phyloP scores from a whole-genome alignment of 345 rosid species.

The Ceriops zippeliana region DNA sequence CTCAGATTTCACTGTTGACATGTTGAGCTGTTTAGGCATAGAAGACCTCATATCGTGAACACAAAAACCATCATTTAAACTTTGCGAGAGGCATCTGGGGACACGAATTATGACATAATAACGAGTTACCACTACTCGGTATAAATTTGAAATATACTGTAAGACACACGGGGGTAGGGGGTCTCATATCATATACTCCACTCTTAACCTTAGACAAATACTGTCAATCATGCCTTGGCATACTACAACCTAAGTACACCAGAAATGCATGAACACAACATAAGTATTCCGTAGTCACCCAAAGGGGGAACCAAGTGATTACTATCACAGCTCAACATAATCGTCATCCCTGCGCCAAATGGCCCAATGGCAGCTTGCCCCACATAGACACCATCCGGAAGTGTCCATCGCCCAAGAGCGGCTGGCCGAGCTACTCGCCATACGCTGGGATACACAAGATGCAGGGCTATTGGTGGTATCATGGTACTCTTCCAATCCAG shows the following conservation, averaged over 20 bases:
- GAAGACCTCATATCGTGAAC: too few relatives aligned
- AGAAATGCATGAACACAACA: background rate
- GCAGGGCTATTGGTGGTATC: background rate
- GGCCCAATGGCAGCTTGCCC: slow-evolving; percentile 2
- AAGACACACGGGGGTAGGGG: too few relatives aligned
- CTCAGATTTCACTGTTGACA: too few relatives aligned
- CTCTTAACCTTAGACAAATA: background rate
- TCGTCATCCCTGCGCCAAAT: slow-evolving; percentile 16
- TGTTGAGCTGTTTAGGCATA: too few relatives aligned
- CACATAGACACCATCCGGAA: background rate
- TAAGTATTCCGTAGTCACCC: slow-evolving; percentile 4
- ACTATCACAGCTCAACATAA: slow-evolving; percentile 21
- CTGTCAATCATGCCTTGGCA: background rate
- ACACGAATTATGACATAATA: too few relatives aligned
- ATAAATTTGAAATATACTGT: too few relatives aligned
- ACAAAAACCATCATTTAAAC: too few relatives aligned
- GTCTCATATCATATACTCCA: too few relatives aligned
- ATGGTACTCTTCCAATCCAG: background rate
- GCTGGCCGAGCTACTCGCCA: background rate
- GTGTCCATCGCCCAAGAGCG: background rate
- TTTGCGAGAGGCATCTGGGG: too few relatives aligned
- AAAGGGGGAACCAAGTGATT: slow-evolving; percentile 1
- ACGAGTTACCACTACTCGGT: too few relatives aligned
- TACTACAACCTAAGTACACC: background rate
- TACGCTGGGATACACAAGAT: background rate